Evolutionary conservation across 352 stramenopile genomes (phyloP), one percentile per base, ranked within the genome.

Genomic region (Proteromonas lacertae): DNA sequence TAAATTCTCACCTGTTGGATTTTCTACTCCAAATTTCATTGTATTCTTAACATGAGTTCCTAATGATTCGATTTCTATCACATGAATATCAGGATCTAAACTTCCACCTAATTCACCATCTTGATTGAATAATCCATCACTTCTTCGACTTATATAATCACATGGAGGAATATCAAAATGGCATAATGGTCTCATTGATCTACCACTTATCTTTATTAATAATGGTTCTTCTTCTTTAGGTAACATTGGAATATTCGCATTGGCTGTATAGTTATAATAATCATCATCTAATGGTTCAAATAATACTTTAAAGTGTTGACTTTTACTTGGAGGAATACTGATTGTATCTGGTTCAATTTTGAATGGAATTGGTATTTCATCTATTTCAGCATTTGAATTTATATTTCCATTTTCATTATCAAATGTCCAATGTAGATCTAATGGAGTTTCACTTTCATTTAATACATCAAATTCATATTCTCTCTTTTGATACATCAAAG

Each of bases 11-110:
- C 9, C 10, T 0, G 74, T 91, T 2, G 75, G 70, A 42, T 91
- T 91, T 16, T 81, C 57, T 0, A 87, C 74, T 47, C 79, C 72
- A 50, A 91, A 90, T 0, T 69, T 7, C 5, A 35, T 40, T 2
- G 70, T 86, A 46, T 91, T 91, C 7, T 66, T 60, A 17, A 88
- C 66, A 10, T 64, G 60, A 28, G 81, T 56, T 2, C 74, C 76
- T 4, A 84, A 55, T 12, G 66, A 82, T 41, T 77, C 58, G 48
- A 90, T 64, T 40, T 90, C 75, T n/a, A 90, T 62, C 4, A 90
- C 59, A 14, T 63, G 66, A 9, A 89, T 55, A 1, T 64, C 66
- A 13, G 58, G 19, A 9, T 46, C 56, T 48, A 88, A 69, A 16
- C 88, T 54, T 2, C 60, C 55, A 17, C 25, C 31, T 2, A 74